These are phyloP conservation scores for Catharanthus roseus DNA, from an alignment of 257 asterid species.

Conservation along the genomic window DNA sequence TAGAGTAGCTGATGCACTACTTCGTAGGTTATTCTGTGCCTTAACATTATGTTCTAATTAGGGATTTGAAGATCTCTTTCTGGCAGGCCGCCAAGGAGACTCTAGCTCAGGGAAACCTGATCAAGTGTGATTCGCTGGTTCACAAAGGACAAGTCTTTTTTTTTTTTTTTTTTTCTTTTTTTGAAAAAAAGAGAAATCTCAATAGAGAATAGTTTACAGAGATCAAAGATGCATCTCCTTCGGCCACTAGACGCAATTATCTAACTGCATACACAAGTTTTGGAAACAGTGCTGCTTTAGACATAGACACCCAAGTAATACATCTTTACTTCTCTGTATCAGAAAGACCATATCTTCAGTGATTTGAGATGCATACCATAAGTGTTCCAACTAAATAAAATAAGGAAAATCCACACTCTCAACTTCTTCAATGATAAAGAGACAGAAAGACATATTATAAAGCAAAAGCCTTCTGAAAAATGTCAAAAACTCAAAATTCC, in stretches of 20 bases:
- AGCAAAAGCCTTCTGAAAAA: neutral
- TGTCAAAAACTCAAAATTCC: neutral
- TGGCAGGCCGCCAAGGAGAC: neutral
- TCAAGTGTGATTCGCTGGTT: neutral
- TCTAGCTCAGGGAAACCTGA: neutral
- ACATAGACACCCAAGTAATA: neutral
- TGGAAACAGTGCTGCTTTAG: neutral
- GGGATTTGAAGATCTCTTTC: neutral
- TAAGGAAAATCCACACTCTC: no score
- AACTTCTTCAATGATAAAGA: neutral
- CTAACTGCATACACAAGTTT: neutral
- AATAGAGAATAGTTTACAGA: neutral
- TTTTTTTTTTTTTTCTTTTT: neutral
- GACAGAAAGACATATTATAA: neutral
- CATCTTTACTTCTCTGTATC: neutral
- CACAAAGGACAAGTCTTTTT: neutral
- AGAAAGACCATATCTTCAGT: neutral
- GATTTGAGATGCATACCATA: neutral
- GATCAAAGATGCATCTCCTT: neutral
- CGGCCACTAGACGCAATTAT: neutral
- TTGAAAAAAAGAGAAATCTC: neutral
- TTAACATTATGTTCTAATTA: neutral
- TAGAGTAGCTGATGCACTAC: neutral
- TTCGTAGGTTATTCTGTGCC: neutral
- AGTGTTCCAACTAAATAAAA: no score